phyloP scores from a whole-genome alignment of 2,329 filamentous ascomycete genomes.

The Cytospora paraplurivora region DNA sequence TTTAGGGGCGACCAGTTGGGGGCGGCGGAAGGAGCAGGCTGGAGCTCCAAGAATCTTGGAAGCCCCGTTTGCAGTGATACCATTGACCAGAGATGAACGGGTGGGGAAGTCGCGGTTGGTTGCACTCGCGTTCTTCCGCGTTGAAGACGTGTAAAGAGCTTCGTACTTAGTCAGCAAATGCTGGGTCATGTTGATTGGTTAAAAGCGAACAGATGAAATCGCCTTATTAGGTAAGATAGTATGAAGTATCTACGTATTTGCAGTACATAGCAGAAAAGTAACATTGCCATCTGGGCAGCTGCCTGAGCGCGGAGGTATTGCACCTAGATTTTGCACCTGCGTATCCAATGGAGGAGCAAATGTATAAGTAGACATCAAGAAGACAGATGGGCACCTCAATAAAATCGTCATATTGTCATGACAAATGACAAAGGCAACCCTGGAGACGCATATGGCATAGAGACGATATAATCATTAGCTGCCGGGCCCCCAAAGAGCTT shows the following conservation, averaged over 20 bases:
- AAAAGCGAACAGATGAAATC: not conserved
- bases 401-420: no score
- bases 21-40: conserved; percentile 13
- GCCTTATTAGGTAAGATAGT: not conserved
- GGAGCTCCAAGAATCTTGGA: conserved; percentile 18
- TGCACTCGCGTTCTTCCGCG: conserved; percentile 23
- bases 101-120: conserved; percentile 26
- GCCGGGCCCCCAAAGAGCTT: no score
- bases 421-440: no score
- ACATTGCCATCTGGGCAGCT: no score
- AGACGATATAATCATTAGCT: no score
- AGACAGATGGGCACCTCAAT: no score
- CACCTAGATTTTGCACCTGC: no score
- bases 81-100: not conserved
- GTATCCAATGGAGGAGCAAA: no score
- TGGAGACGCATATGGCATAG: no score
- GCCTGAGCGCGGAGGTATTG: no score
- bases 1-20: conserved; percentile 14
- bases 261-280: not conserved
- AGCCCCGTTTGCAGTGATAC: conserved; percentile 13
- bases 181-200: conserved; percentile 9
- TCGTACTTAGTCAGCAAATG: conserved; percentile 20
- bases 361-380: no score
- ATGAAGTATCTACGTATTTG: not conserved
- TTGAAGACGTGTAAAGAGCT: conserved; percentile 22